Conservation (phyloP, 257 asterid species). For the Solanum bulbocastanum region DNA sequence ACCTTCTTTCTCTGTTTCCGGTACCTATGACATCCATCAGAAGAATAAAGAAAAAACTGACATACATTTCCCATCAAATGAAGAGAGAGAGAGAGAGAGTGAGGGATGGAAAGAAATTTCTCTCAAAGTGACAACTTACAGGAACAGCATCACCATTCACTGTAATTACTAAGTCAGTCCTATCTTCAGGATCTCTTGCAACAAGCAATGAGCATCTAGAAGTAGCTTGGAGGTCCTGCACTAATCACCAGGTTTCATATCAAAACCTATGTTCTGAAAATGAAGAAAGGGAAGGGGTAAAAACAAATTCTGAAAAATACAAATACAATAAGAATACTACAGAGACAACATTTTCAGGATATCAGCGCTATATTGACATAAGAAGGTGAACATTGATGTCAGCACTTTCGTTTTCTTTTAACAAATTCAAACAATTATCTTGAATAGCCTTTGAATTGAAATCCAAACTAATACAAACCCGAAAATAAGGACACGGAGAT, state of each 20-base stretch:
- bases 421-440: not conserved
- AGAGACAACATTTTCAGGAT: not conserved
- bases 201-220: constrained; percentile 92
- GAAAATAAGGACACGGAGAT: not conserved
- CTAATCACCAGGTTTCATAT: constrained; percentile 1
- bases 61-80: not conserved
- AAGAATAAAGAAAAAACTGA: not conserved
- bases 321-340: not conserved
- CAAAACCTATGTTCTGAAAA: not conserved
- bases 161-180: constrained; percentile 69
- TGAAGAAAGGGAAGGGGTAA: not conserved
- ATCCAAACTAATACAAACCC: not conserved
- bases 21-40: constrained; percentile 32
- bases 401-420: not conserved
- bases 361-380: not conserved
- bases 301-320: not conserved
- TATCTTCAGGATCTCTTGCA: constrained; percentile 86
- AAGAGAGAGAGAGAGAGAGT: not conserved
- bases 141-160: constrained; percentile 84
- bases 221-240: constrained; percentile 87
- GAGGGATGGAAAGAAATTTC: not conserved
- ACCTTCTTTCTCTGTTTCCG: constrained; percentile 39
- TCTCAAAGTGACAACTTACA: constrained; percentile 30
- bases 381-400: not conserved
- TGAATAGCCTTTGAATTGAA: not conserved